Evolutionary conservation across 2,329 filamentous ascomycete genomes (phyloP), one percentile per base, ranked within the genome.

Genomic region (Dendrostoma leiphaemia): DNA sequence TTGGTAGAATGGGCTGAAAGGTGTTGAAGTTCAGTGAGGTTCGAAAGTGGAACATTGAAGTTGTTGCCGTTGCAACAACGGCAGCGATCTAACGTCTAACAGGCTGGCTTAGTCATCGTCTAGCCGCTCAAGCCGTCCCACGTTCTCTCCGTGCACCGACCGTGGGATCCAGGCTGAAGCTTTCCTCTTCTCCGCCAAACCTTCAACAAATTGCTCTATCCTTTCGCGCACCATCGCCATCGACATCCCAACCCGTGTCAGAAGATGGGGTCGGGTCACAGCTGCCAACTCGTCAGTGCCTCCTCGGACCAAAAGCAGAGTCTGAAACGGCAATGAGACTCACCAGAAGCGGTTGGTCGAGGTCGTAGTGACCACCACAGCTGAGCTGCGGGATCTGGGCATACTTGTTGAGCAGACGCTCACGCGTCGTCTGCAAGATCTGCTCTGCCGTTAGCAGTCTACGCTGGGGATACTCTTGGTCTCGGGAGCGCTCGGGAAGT

Each of bases 331-430:
- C 12, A 13, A 10, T 23, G 24, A 43, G 12, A 55, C 59, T 45
- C 24, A 64, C 62, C 34, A 50, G 24, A 21, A 64, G 50, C 13
- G 46, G 44, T 55, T 65, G 61, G 43, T 65, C 59, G 6, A 65
- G 60, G 44, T 65, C 62, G 40, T 65, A 65, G 32, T 58, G 61
- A n/a, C 63, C 64, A n/a, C 64, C 64, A 38, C 63, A 65, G 37
- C 64, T 65, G 29, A 65, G 51, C 56, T 65, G 64, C 2, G 64
- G 64, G 13, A 65, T 55, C 55, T 65, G 64, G 12, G 62, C 55
- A 44, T 65, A 65, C 9, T 62, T 59, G 5, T 60, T 54, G 35
- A 60, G n/a, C 15, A 65, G 59, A 21, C 49, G 45, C 8, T 59
- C 35, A 6, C 63, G 61, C 8, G 64, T 63, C 31, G 51, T 60